Conservation (phyloP, 495 filamentous ascomycete species). For the Trichocladium uniseriatum region DNA sequence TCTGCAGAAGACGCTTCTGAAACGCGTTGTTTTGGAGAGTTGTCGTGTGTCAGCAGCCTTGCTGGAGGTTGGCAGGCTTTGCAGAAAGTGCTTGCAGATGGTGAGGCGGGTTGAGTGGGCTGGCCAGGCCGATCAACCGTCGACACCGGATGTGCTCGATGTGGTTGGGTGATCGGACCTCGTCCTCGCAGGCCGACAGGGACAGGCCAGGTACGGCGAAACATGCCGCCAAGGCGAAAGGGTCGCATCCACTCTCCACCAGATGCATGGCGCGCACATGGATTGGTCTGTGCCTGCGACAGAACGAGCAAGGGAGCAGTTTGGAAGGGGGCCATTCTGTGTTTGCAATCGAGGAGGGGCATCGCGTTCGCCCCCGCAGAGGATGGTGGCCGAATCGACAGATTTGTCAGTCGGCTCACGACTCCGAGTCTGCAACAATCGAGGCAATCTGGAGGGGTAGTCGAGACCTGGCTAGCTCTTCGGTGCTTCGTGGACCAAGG, state of each 20-base stretch:
- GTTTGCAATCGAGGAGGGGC: too few species aligned
- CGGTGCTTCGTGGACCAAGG: too few species aligned
- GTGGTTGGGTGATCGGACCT: neutral
- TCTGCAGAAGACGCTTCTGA: neutral
- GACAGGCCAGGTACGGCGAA: constrained; percentile 5
- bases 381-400: too few species aligned
- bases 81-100: constrained; percentile 12
- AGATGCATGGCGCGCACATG: constrained; percentile 12
- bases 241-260: constrained; percentile 2
- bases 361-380: too few species aligned
- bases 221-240: constrained; percentile 4
- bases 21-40: constrained; percentile 1
- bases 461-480: too few species aligned
- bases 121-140: neutral
- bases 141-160: too few species aligned
- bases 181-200: constrained; percentile 1
- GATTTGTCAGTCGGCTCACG: too few species aligned
- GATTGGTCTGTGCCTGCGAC: constrained; percentile 5
- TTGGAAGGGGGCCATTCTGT: neutral
- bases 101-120: neutral
- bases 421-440: too few species aligned
- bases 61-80: neutral
- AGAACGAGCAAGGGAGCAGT: neutral
- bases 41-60: neutral
- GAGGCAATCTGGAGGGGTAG: too few species aligned